Evolutionary conservation across 495 filamentous ascomycete genomes (phyloP), one percentile per base, ranked within the genome.

Genomic region (Lepidopterella palustris): DNA sequence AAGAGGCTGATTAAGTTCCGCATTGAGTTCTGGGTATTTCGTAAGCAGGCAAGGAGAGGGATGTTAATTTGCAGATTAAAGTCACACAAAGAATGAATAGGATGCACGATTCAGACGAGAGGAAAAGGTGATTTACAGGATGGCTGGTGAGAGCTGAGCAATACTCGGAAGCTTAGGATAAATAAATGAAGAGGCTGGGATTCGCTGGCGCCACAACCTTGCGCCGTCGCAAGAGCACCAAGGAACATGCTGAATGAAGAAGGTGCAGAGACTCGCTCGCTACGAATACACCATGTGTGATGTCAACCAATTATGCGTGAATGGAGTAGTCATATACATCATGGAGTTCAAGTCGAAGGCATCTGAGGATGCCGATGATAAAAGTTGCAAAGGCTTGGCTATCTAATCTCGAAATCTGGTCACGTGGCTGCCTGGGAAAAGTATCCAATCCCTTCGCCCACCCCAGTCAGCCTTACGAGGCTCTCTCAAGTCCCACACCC

Each of bases 1-100:
- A 77, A 67, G 32, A 80, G 63, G 23, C 65, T 69, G 45, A 18
- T 15, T 25, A 49, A 25, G 26, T 48, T 21, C 47, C 21, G 32
- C 58, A 61, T 61, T 27, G 47, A 25, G 56, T 42, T 42, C 35
- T 42, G 35, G 18, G 18, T 42, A 18, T 18, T 42, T 42, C 3
- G 35, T 42, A 11, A 8, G 21, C 15, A 25, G 26, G 21, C 10
- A 27, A 24, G 8, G 21, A 25, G 15, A 25, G 15, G 15, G n/a
- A 27, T 50, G 20, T 15, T 49, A 15, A 2, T 15, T 42, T 20
- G 21, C 8, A 26, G 4, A 26, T 13, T 15, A 13, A 25, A 10
- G 23, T 11, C 24, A 24, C 15, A 50, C 20, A 25, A 24, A 50
- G 4, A 42, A 50, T 26, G 47, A 15, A 50, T 15, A 50, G 4